phyloP scores from a whole-genome alignment of 768 basidiomycete species.

The Termitomyces sp. region DNA sequence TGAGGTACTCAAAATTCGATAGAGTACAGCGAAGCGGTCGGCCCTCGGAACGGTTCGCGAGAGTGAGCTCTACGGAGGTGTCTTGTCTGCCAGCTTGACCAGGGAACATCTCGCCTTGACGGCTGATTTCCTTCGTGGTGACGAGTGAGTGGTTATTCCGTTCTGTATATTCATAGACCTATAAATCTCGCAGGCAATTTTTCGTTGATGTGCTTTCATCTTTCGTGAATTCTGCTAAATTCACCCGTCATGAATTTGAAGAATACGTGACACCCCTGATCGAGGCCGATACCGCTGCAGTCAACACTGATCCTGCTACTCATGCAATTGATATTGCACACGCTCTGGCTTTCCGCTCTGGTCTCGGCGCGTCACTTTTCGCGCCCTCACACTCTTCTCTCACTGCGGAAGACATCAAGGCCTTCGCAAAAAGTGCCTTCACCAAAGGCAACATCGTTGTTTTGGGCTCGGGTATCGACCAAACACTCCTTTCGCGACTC shows the following conservation, averaged over 20 bases:
- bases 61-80: slow-evolving; percentile 89
- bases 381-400: slow-evolving; percentile 64
- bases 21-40: slow-evolving; percentile 86
- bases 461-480: slow-evolving; percentile 82
- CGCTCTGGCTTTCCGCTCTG: slow-evolving; percentile 85
- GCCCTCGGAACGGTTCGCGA: slow-evolving; percentile 88
- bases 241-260: slow-evolving; percentile 68
- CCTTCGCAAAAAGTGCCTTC: slow-evolving; percentile 70
- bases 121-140: slow-evolving; percentile 91
- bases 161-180: not conserved
- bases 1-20: not conserved
- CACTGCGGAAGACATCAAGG: slow-evolving; percentile 63
- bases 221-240: slow-evolving; percentile 78
- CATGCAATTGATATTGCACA: slow-evolving; percentile 86
- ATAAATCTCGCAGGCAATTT: slow-evolving; percentile 50
- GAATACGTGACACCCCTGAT: slow-evolving; percentile 72
- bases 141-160: slow-evolving; percentile 70
- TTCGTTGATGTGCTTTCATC: slow-evolving; percentile 89
- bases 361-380: slow-evolving; percentile 89
- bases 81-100: slow-evolving; percentile 77
- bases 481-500: slow-evolving; percentile 60
- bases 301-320: slow-evolving; percentile 51
- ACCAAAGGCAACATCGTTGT: slow-evolving; percentile 77
- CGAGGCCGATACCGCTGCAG: slow-evolving; percentile 61
- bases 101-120: slow-evolving; percentile 91